phyloP scores from a whole-genome alignment of 371 early-diverging fungal genomes.

The Capillidium rhysosporum region DNA sequence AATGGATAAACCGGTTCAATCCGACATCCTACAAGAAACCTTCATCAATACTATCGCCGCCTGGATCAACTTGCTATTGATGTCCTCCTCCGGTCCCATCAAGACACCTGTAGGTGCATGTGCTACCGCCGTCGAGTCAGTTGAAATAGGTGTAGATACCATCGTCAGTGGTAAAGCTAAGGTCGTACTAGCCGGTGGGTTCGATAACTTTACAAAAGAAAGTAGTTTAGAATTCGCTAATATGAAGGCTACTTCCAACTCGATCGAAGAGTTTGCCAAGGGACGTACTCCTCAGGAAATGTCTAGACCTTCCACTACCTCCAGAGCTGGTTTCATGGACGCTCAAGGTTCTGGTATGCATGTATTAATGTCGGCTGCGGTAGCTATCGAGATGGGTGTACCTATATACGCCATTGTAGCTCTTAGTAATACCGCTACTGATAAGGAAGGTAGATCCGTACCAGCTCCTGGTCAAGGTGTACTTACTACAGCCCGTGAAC shows the following conservation, averaged over 20 bases:
- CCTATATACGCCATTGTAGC: slow-evolving; percentile 89
- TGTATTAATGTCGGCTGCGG: slow-evolving; percentile 72
- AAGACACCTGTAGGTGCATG: slow-evolving; percentile 91
- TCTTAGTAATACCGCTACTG: slow-evolving; percentile 82
- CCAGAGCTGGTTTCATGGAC: slow-evolving; percentile 92
- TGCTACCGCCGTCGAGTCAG: slow-evolving; percentile 80
- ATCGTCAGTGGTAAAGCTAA: slow-evolving; percentile 83
- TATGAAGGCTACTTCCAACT: slow-evolving; percentile 89
- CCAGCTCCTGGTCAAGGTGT: slow-evolving; percentile 95
- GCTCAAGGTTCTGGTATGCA: slow-evolving; percentile 82
- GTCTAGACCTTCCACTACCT: slow-evolving; percentile 81
- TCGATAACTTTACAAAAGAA: slow-evolving; percentile 87
- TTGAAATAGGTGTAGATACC: slow-evolving; percentile 82
- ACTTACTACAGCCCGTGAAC: slow-evolving; percentile 82
- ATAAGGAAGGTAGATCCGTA: slow-evolving; percentile 90
- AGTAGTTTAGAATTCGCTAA: slow-evolving; percentile 89
- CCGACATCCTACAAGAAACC: slow-evolving; percentile 85
- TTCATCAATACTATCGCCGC: slow-evolving; percentile 94
- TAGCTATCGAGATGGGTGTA: slow-evolving; percentile 87
- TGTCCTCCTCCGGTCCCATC: slow-evolving; percentile 91
- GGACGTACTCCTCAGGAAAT: slow-evolving; percentile 82
- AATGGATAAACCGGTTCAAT: slow-evolving; percentile 74
- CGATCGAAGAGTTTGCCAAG: slow-evolving; percentile 61
- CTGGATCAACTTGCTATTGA: slow-evolving; percentile 90
- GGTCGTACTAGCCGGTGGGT: slow-evolving; percentile 86